Evolutionary conservation across 2,329 filamentous ascomycete genomes (phyloP).

Genomic region (Trichoderma arundinaceum): DNA sequence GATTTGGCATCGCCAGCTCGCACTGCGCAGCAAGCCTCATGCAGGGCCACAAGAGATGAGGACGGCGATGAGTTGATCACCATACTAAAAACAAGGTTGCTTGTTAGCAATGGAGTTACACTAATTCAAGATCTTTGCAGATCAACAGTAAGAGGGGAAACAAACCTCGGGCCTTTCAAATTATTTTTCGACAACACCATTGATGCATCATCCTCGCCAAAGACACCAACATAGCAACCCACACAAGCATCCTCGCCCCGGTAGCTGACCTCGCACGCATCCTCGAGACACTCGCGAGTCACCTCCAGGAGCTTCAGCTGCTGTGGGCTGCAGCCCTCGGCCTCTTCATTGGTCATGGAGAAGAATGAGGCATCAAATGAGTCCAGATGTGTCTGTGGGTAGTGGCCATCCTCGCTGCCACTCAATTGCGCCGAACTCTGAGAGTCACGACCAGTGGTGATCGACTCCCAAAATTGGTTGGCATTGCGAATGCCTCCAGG

Average conservation of each 20-base stretch:
- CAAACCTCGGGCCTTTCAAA: slow-evolving; percentile 27
- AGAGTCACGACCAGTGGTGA: slow-evolving; percentile 38
- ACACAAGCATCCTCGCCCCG: slow-evolving; percentile 38
- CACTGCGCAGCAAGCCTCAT: slow-evolving; percentile 27
- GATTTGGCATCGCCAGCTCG: slow-evolving; percentile 19
- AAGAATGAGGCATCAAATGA: slow-evolving; percentile 43
- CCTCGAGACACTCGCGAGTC: slow-evolving; percentile 35
- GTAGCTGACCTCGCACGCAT: slow-evolving; percentile 38
- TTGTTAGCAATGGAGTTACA: not conserved
- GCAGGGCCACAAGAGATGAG: slow-evolving; percentile 25
- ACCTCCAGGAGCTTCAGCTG: slow-evolving; percentile 40
- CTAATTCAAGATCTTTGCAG: not conserved
- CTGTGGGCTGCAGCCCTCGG: slow-evolving; percentile 41
- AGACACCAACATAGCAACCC: slow-evolving; percentile 41
- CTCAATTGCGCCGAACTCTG: slow-evolving; percentile 35
- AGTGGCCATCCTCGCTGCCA: slow-evolving; percentile 34
- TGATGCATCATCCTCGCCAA: slow-evolving; percentile 37
- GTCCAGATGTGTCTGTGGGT: slow-evolving; percentile 37
- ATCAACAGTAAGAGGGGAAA: not conserved
- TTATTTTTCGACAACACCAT: slow-evolving; percentile 13
- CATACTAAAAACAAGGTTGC: not conserved
- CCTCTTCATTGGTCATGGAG: slow-evolving; percentile 39
- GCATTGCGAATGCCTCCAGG: slow-evolving; percentile 40
- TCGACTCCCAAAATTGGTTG: slow-evolving; percentile 41
- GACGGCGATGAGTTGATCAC: not conserved